phyloP scores from a whole-genome alignment of 441 rosid genomes.

The Pelargonium cotyledonis region DNA sequence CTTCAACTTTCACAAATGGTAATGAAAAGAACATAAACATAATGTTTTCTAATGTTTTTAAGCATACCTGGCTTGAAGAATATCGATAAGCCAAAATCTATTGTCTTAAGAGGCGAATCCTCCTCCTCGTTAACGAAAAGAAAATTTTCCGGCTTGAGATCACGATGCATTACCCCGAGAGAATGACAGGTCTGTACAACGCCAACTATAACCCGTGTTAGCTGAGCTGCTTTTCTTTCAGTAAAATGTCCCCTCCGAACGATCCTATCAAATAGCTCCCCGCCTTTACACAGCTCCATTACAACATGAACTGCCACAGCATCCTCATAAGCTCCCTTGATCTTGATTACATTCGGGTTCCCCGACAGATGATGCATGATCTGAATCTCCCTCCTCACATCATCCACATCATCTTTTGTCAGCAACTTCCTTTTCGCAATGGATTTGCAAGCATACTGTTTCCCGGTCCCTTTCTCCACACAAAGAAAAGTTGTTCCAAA shows the following conservation, averaged over 20 bases:
- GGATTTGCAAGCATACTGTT: conserved; percentile 42
- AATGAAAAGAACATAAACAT: too few relatives aligned
- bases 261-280: conserved; percentile 49
- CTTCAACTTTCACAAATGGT: too few relatives aligned
- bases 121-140: conserved; percentile 44
- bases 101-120: conserved; percentile 58
- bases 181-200: conserved; percentile 58
- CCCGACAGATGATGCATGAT: conserved; percentile 42
- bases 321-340: conserved; percentile 41
- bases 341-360: conserved; percentile 28
- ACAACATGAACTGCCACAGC: conserved; percentile 35
- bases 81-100: conserved; percentile 58
- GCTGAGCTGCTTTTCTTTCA: conserved; percentile 51
- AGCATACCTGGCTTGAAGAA: conserved; percentile 58
- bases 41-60: background rate
- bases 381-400: conserved; percentile 42
- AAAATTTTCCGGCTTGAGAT: conserved; percentile 67
- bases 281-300: conserved; percentile 42
- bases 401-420: conserved; percentile 29
- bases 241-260: conserved; percentile 51
- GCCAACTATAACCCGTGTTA: conserved; percentile 45
- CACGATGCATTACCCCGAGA: conserved; percentile 60
- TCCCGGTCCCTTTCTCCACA: conserved; percentile 31
- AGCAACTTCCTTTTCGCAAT: conserved; percentile 38
- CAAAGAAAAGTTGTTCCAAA: conserved; percentile 58